Evolutionary conservation across 2,329 filamentous ascomycete genomes (phyloP), one percentile per base, ranked within the genome.

Genomic region (Fusarium setosum): DNA sequence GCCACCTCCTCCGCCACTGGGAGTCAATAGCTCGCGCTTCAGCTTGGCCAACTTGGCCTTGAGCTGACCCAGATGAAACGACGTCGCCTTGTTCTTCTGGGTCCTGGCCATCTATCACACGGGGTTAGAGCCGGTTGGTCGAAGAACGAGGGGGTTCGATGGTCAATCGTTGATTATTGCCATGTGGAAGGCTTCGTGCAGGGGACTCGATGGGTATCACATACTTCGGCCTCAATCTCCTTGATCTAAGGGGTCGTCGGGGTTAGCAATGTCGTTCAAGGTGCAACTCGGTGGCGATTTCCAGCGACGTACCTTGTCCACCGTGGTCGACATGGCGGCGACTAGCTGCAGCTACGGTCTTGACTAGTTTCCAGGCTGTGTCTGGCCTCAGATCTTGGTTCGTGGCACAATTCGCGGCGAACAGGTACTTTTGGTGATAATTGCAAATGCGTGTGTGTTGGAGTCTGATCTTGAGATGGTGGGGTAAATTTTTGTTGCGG

Each of bases 21-120:
- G 96, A 38, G 93, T 97, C 70, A 99, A 86, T 48, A 99, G 89
- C 81, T 99, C 96, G 76, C 93, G 90, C 86, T 97, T 98, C 74
- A 99, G 86, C 84, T 99, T 99, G 45, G 96, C 95, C 75, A 99
- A 88, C 82, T 99, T 99, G 69, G 96, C 96, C 83, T 99, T 99
- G 72, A 99, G 84, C 82, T 98, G 95, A 81, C 93, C 94, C 80
- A 97, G 84, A 86, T 97, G 94, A 80, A 90, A 97, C 47, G 93
- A 94, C 12, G 94, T 97, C 53, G 92, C 92, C 84, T 97, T 97
- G 82, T 97, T 97, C 84, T 97, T 97, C 80, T 98, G 94, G 75
- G 94, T 97, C 82, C 88, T 88, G 84, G 94, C 93, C 95, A 97
- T 97, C 90, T 95, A 69, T 59, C 47, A 50, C 47, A 51, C 41